Conservation (phyloP, 2,329 filamentous ascomycete species). For the Cercospora sp. region DNA sequence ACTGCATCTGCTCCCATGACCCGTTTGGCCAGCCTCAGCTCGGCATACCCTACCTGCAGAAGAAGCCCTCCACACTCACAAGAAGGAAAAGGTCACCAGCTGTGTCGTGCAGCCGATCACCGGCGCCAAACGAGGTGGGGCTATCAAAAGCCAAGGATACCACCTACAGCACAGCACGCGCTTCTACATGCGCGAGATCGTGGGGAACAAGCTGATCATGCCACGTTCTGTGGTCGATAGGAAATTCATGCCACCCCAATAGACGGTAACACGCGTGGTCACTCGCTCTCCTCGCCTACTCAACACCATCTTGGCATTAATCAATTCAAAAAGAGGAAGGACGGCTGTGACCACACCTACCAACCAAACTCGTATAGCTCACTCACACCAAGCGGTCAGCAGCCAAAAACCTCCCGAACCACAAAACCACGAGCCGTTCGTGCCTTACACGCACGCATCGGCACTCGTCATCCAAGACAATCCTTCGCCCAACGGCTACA, state of each 20-base stretch:
- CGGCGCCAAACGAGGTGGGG: neutral
- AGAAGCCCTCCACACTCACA: neutral
- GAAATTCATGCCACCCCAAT: neutral
- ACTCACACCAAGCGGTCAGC: constrained; percentile 4
- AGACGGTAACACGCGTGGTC: neutral
- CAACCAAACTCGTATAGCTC: neutral
- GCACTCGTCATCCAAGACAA: neutral
- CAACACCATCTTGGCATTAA: neutral
- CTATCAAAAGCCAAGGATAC: constrained; percentile 8
- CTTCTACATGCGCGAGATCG: constrained; percentile 4
- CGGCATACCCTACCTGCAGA: neutral
- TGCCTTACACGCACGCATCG: neutral
- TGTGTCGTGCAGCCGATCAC: constrained; percentile 8
- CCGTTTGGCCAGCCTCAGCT: neutral
- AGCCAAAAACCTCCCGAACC: neutral
- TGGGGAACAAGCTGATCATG: neutral
- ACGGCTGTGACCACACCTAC: constrained; percentile 5
- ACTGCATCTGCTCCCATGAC: constrained; percentile 13
- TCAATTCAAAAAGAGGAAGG: neutral
- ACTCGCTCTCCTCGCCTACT: neutral
- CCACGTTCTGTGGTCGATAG: neutral
- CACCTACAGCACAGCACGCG: neutral
- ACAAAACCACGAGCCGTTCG: neutral
- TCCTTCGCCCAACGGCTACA: neutral
- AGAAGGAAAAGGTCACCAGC: neutral